A percentile compares a stretch with the other conserved stretches of the same genome.
These are phyloP conservation scores for Zymoseptoria tritici DNA, from an alignment of 2,329 filamentous ascomycete species.

Conservation along the genomic window DNA sequence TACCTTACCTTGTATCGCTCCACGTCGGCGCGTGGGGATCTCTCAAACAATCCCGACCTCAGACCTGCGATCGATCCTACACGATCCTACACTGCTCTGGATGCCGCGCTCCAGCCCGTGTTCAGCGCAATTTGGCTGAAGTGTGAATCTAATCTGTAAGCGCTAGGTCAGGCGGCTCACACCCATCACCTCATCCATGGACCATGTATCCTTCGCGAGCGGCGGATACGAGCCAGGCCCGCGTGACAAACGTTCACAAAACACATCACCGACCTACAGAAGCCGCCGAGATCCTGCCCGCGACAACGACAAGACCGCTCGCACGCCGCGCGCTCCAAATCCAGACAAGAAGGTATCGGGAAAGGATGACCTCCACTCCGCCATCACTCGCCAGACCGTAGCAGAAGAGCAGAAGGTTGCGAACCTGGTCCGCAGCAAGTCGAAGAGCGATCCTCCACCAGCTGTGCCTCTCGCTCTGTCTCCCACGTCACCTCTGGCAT, in stretches of 20 bases:
- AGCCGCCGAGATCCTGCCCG: background rate
- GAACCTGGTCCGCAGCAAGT: constrained; percentile 7
- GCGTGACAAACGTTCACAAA: background rate
- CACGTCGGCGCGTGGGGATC: too few relatives aligned
- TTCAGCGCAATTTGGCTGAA: too few relatives aligned
- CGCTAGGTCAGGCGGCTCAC: too few relatives aligned
- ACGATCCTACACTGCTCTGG: too few relatives aligned
- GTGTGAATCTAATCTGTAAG: too few relatives aligned
- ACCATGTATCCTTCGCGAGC: too few relatives aligned
- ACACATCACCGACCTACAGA: background rate
- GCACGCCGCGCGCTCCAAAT: constrained; percentile 10
- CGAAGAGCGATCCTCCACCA: constrained; percentile 5
- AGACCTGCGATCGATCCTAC: too few relatives aligned
- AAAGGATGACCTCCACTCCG: constrained; percentile 18
- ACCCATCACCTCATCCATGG: too few relatives aligned
- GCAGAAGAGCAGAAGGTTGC: constrained; percentile 8
- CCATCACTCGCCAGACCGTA: constrained; percentile 17
- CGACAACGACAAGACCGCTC: background rate
- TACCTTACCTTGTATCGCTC: too few relatives aligned
- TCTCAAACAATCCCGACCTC: too few relatives aligned
- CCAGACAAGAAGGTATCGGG: constrained; percentile 18
- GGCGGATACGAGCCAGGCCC: too few relatives aligned
- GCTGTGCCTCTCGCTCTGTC: constrained; percentile 6
- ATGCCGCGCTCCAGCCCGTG: too few relatives aligned
- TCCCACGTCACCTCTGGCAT: constrained; percentile 10